phyloP scores from a whole-genome alignment of 2,329 filamentous ascomycete species.

The Neophaeococcomyces aloes region DNA sequence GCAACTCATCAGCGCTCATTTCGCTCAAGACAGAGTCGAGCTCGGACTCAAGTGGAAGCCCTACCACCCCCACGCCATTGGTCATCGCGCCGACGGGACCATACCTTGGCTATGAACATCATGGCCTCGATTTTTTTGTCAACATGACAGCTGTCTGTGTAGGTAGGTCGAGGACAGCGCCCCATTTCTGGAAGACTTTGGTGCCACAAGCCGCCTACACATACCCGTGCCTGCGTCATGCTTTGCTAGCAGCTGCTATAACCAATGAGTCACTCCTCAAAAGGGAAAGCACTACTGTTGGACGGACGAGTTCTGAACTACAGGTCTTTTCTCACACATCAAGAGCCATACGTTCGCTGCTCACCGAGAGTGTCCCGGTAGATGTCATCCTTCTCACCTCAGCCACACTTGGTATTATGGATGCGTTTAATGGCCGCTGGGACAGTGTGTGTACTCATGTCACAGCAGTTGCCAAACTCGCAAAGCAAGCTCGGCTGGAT shows the following conservation, averaged over 20 bases:
- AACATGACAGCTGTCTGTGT: neutral
- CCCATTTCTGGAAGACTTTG: slow-evolving; percentile 9
- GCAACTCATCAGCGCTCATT: neutral
- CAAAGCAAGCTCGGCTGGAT: neutral
- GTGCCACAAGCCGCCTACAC: slow-evolving; percentile 14
- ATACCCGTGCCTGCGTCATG: slow-evolving; percentile 11
- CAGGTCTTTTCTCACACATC: slow-evolving; percentile 3
- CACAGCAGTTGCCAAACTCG: slow-evolving; percentile 1
- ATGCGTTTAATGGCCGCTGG: slow-evolving; percentile 9
- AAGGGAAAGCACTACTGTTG: neutral
- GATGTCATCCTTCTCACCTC: slow-evolving; percentile 12
- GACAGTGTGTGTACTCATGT: slow-evolving; percentile 9
- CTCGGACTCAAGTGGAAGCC: neutral
- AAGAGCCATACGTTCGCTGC: slow-evolving; percentile 9
- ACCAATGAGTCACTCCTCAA: slow-evolving; percentile 10
- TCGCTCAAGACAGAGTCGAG: neutral
- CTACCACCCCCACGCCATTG: neutral
- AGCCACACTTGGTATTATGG: slow-evolving; percentile 10
- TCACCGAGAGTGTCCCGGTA: slow-evolving; percentile 5
- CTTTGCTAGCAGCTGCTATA: slow-evolving; percentile 12
- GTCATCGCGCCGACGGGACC: slow-evolving; percentile 1
- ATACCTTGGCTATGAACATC: neutral
- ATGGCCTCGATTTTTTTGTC: neutral
- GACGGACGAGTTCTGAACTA: slow-evolving; percentile 3
- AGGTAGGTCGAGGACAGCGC: neutral